Evolutionary conservation across 1,139 yeast species (phyloP), one percentile per base, ranked within the genome.

Genomic region (Zygotorulaspora mrakii): DNA sequence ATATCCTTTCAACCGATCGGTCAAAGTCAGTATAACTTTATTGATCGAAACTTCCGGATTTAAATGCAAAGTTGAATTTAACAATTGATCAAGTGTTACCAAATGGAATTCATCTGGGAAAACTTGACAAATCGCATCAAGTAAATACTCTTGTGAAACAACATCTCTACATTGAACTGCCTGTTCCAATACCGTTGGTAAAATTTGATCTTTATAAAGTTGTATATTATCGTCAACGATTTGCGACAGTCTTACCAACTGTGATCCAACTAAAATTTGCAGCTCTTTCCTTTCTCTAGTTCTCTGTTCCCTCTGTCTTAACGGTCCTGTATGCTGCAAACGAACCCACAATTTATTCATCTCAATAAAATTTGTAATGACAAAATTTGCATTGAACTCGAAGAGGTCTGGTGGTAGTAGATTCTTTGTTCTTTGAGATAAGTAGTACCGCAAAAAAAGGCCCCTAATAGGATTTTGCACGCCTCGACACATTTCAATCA

Each of bases 401-500:
- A 47, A 27, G 18, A 38, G 33, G 17, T 31, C 46, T 20, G 23
- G 39, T 2, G 89, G 87, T 38, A 85, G 64, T 43, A 83, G 67
- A 53, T 80, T 82, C 53, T 88, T 83, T 13, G 88, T 82, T 47
- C 89, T 71, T 61, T 91, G 97, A 4, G 91, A 79, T 33, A 91
- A 68, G 61, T 87, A 91, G 66, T 91, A 89, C 40, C 98, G 71
- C 55, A 94, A 68, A 61, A 91, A 91, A 46, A 91, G 68, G 1
- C 98, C 98, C 46, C 91, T 69, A 24, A 87, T 77, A 0, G 98
- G 98, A 59, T 87, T 94, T 64, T 91, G 98, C 1, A 89, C 95
- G n/a, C 97, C 98, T 31, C 95, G 76, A 50, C 95, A 83, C 98
- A 91, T 91, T 62, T 94, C 98, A 61, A 91, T 82, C 95, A 94